Base-by-base conservation (phyloP, 768 basidiomycete genomes). In the Suillus subalutaceus region DNA sequence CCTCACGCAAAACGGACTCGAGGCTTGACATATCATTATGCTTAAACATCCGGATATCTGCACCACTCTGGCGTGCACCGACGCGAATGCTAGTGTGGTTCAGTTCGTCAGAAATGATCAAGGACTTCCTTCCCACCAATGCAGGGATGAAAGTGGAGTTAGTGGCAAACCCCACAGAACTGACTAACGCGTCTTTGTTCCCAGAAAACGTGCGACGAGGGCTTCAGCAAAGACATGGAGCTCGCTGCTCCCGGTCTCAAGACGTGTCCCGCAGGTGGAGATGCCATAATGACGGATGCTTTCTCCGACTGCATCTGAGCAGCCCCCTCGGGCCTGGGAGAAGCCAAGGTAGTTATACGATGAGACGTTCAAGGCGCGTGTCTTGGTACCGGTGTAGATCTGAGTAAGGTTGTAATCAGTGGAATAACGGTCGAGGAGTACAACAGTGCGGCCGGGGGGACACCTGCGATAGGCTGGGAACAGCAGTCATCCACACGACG, bases 271-370 rank as follows among this genome's bases (percentile, higher is more conserved):
- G 65, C 89, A 89, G 0, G 90, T 81, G 3, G 90, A 87, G 20
- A 96, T 79, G 32, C 97, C 97, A 73, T 96, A 96, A 4, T 89
- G 87, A 68, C 82, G 84, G 76, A 99, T 87, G 23, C 84, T 80
- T 68, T 92, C 90, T 74, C 96, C 95, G 9, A 94, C 96, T 6
- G 93, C 94, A 73, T 99, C 97, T 9, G 97, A 94, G 75, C 96
- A 97, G 7, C 93, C 92, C 16, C 97, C 97, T 4, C 87, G 86
- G 18, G 91, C 92, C 75, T 97, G 94, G 0, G 97, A 97, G 74
- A 99, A 99, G 4, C 97, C 97, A 72, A 99, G 94, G 76, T 99
- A 99, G 80, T 99, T 99, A 83, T 99, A 99, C 9, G 95, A 97
- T 1, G 96, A 96, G 70, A 99, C 92, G 77, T 99, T 99, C 71